These are phyloP conservation scores for Potentilla sterilis DNA, from an alignment of 306 rosid species.

Conservation along the genomic window DNA sequence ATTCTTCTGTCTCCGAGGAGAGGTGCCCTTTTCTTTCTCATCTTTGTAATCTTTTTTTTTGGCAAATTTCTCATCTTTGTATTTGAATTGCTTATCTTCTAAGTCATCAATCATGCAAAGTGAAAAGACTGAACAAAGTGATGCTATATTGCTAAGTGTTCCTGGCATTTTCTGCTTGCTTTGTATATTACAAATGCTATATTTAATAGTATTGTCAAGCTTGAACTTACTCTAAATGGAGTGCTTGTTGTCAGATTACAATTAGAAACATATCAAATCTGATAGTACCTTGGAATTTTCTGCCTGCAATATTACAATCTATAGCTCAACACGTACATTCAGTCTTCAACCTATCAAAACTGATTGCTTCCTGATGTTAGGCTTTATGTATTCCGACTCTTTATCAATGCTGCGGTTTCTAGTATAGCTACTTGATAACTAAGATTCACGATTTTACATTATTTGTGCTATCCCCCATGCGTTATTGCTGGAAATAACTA, in stretches of 20 bases:
- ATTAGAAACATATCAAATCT: background rate
- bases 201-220: background rate
- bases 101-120: slow-evolving; percentile 1
- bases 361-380: background rate
- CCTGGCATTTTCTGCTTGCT: slow-evolving; percentile 1
- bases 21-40: background rate
- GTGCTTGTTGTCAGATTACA: slow-evolving; percentile 6
- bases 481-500: slow-evolving; percentile 30
- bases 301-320: slow-evolving; percentile 6
- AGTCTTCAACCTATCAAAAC: background rate
- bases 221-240: background rate
- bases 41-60: background rate
- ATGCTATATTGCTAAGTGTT: background rate
- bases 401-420: background rate
- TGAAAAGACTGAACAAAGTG: background rate
- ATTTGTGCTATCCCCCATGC: slow-evolving; percentile 7
- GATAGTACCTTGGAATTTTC: slow-evolving; percentile 14
- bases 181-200: background rate
- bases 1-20: background rate
- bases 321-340: background rate
- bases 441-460: background rate
- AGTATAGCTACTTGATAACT: background rate
- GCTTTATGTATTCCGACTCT: background rate
- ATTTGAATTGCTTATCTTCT: background rate
- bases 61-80: background rate